phyloP scores from a whole-genome alignment of 2,329 filamentous ascomycete species.

The Penicillium capsulatum region DNA sequence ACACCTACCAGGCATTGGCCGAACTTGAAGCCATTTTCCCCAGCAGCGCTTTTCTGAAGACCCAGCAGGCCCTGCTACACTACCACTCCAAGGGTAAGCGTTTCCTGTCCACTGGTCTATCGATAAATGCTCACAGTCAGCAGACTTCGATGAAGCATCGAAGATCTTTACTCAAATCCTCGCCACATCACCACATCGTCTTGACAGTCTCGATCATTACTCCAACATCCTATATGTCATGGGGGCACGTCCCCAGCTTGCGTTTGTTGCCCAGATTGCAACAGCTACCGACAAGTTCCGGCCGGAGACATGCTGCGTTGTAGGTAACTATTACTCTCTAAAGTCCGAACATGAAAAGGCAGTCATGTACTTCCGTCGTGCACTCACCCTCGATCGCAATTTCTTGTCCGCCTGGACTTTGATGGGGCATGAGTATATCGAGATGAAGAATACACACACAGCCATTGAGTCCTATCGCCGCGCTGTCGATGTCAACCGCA shows the following conservation, averaged over 20 bases:
- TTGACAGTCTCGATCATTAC: conserved; percentile 91
- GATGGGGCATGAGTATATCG: conserved; percentile 98
- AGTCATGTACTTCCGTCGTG: conserved; percentile 94
- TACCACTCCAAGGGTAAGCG: conserved; percentile 72
- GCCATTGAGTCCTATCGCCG: conserved; percentile 95
- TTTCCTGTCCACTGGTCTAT: background rate
- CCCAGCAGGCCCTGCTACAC: conserved; percentile 78
- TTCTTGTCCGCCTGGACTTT: conserved; percentile 96
- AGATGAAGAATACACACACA: conserved; percentile 96
- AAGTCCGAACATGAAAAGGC: conserved; percentile 96
- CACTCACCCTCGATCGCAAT: conserved; percentile 80
- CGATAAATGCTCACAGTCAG: background rate
- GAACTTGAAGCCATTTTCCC: conserved; percentile 83
- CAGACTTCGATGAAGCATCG: conserved; percentile 61
- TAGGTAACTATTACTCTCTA: conserved; percentile 95
- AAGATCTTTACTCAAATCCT: conserved; percentile 63
- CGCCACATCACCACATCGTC: conserved; percentile 62
- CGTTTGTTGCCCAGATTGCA: conserved; percentile 87
- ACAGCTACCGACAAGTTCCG: conserved; percentile 92
- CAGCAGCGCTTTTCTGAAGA: conserved; percentile 80
- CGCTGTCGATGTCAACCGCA: conserved; percentile 90
- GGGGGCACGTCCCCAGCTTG: conserved; percentile 78
- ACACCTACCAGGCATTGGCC: conserved; percentile 68
- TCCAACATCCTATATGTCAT: conserved; percentile 97
- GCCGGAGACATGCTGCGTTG: conserved; percentile 92